Percentiles rank a stretch among this genome's conserved stretches.
phyloP scores from a whole-genome alignment of 768 basidiomycete genomes.

The Boletales sp. region DNA sequence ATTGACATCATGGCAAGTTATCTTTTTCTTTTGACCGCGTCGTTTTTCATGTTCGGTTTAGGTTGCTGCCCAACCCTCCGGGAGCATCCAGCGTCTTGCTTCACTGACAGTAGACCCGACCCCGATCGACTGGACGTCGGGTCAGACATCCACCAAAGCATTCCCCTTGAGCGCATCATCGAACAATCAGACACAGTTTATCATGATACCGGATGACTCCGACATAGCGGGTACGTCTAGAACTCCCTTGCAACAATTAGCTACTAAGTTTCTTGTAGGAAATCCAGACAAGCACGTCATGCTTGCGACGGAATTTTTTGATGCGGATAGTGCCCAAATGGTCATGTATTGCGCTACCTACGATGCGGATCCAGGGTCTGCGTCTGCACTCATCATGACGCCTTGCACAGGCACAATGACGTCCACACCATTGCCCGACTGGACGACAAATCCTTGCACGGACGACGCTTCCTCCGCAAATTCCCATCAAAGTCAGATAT shows the following conservation, averaged over 20 bases:
- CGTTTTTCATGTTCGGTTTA: neutral
- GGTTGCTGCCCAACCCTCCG: conserved; percentile 3
- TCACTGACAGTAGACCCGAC: conserved; percentile 20
- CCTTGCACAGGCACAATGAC: conserved; percentile 40
- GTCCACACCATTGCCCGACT: neutral
- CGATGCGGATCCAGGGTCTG: conserved; percentile 45
- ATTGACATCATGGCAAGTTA: conserved; percentile 48
- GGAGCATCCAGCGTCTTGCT: conserved; percentile 13
- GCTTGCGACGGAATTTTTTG: conserved; percentile 44
- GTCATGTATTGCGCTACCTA: conserved; percentile 59
- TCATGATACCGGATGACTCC: conserved; percentile 30
- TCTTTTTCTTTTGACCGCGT: conserved; percentile 2
- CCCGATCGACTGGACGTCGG: conserved; percentile 27
- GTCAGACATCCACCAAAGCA: conserved; percentile 23
- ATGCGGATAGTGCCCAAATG: conserved; percentile 33
- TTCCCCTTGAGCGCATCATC: conserved; percentile 50
- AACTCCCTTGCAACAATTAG: neutral
- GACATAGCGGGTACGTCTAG: conserved; percentile 11
- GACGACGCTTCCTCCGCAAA: conserved; percentile 5
- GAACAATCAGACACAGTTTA: conserved; percentile 42
- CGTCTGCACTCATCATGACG: conserved; percentile 49
- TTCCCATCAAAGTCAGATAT: conserved; percentile 50
- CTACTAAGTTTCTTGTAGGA: conserved; percentile 10
- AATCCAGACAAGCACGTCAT: conserved; percentile 32
- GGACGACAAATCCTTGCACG: conserved; percentile 8